Base-by-base conservation (phyloP, 2,329 filamentous ascomycete species). In the Colletotrichum falcatum region DNA sequence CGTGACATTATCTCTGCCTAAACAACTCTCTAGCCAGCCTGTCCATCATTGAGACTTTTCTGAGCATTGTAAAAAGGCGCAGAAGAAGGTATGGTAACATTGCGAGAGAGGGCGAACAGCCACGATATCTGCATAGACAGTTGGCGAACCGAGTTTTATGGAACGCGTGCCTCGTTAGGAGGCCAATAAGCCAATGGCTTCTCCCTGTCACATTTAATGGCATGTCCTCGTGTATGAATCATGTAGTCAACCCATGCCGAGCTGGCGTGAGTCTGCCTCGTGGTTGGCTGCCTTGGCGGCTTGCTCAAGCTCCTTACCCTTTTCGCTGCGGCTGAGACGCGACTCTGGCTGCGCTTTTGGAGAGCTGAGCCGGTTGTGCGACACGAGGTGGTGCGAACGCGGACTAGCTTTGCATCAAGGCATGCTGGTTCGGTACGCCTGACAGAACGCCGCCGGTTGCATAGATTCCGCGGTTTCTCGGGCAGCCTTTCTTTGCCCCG, bases 251-350 rank as follows among this genome's bases (percentile, higher is more conserved):
- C 14, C 30, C 51, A 54, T 35, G 51, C 5, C 14, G 1, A 23
- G 9, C 26, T 18, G 33, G 14, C 26, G 63, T 8, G 6, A 55
- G 11, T 63, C 49, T 63, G 61, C 61, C 61, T 63, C 23, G 37
- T 46, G 61, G 39, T 55, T 63, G 61, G 61, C n/a, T 46, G 46
- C 26, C 37, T 54, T 28, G 42, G 49, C 8, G 49, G 37, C 61
- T 55, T 23, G 23, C 12, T 55, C 37, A 39, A 28, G 61, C 49
- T 35, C 20, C 49, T 63, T 18, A 63, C 49, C 49, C 26, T 54
- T 63, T 46, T 53, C 18, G 61, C 26, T 63, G 61, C 61, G 61
- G 61, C 61, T 63, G 61, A 63, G 16, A 18, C 46, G 37, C 61
- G 49, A 14, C 26, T 39, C 28, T 33, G 37, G 37, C 20, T 23